Evolutionary conservation across 2,329 filamentous ascomycete species (phyloP).

Genomic region (Ascocoryne sarcoides): DNA sequence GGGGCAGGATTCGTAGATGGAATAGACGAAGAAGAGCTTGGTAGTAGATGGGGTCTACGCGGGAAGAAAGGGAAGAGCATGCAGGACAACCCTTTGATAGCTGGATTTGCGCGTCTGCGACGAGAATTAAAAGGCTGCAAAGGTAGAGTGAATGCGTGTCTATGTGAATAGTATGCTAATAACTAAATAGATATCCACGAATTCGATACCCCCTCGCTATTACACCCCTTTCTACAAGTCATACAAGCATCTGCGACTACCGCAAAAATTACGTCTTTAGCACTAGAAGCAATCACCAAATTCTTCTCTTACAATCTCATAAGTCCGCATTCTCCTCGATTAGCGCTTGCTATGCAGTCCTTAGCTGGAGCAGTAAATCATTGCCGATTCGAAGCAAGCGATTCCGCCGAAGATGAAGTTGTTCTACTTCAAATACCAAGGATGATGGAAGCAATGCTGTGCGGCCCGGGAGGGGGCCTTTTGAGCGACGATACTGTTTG

Average conservation of each 20-base stretch:
- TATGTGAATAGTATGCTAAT: slow-evolving; percentile 22
- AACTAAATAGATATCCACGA: slow-evolving; percentile 60
- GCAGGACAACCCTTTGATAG: slow-evolving; percentile 94
- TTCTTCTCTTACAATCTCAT: slow-evolving; percentile 95
- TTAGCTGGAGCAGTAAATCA: slow-evolving; percentile 93
- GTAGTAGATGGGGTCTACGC: slow-evolving; percentile 84
- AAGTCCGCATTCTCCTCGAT: slow-evolving; percentile 71
- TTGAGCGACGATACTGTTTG: slow-evolving; percentile 98
- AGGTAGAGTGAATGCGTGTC: slow-evolving; percentile 39
- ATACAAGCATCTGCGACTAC: slow-evolving; percentile 95
- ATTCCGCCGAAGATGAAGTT: slow-evolving; percentile 89
- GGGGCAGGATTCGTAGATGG: slow-evolving; percentile 31
- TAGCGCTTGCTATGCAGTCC: slow-evolving; percentile 87
- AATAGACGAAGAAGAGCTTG: slow-evolving; percentile 48
- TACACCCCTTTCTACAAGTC: slow-evolving; percentile 92
- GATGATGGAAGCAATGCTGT: slow-evolving; percentile 97
- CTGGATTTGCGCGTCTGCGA: slow-evolving; percentile 82
- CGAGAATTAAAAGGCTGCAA: slow-evolving; percentile 80
- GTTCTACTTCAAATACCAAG: slow-evolving; percentile 90
- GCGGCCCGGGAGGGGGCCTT: slow-evolving; percentile 81
- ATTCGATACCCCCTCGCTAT: slow-evolving; percentile 81
- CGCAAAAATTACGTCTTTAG: slow-evolving; percentile 90
- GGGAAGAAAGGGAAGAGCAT: slow-evolving; percentile 96
- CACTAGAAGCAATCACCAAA: slow-evolving; percentile 87
- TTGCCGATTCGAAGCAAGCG: slow-evolving; percentile 94